These are phyloP conservation scores for Fusarium devonianum DNA, from an alignment of 2,329 filamentous ascomycete genomes.

Conservation along the genomic window DNA sequence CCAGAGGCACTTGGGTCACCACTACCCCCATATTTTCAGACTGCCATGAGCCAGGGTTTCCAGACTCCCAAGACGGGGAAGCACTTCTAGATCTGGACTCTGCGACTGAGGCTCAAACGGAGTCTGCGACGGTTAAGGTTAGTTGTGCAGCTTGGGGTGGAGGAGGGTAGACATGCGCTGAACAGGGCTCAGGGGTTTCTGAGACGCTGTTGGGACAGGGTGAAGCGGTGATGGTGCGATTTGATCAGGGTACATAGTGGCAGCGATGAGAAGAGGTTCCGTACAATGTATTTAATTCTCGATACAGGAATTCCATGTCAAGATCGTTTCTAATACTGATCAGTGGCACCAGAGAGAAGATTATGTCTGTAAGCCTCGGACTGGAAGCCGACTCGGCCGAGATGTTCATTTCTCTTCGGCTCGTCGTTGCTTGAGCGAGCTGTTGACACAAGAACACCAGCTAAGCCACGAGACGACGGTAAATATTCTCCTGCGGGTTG, in stretches of 20 bases:
- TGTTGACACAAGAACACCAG: too few species aligned
- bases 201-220: conserved; percentile 22
- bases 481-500: conserved; percentile 6
- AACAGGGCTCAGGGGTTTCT: conserved; percentile 21
- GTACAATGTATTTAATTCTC: too few species aligned
- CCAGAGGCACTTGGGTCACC: too few species aligned
- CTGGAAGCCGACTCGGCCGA: too few species aligned
- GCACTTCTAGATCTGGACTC: conserved; percentile 27
- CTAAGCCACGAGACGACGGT: not conserved
- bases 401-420: too few species aligned
- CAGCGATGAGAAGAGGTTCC: too few species aligned
- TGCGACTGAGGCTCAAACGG: conserved; percentile 39
- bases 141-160: conserved; percentile 22
- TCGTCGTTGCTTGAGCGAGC: too few species aligned
- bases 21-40: conserved; percentile 8
- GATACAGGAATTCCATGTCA: too few species aligned
- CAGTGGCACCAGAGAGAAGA: too few species aligned
- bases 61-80: conserved; percentile 18
- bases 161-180: conserved; percentile 21
- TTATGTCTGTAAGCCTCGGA: too few species aligned
- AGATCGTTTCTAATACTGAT: too few species aligned
- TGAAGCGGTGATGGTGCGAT: conserved; percentile 10
- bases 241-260: not conserved
- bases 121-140: conserved; percentile 36
- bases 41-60: too few species aligned